phyloP scores from a whole-genome alignment of 441 rosid species.

The Sinapis alba region DNA sequence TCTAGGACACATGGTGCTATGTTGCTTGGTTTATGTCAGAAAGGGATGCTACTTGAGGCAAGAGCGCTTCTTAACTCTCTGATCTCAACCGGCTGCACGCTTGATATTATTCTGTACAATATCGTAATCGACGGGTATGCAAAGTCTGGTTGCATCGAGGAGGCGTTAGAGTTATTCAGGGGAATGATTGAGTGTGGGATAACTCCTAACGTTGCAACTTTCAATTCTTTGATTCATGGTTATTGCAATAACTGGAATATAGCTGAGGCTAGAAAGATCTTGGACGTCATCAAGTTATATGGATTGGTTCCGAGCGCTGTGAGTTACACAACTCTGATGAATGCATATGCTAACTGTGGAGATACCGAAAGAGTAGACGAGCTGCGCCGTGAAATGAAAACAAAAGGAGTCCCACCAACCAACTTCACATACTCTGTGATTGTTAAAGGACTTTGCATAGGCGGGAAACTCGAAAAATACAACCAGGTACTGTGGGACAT shows the following conservation, averaged over 20 bases:
- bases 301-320: conserved; percentile 64
- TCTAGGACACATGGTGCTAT: conserved; percentile 51
- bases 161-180: conserved; percentile 54
- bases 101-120: conserved; percentile 60
- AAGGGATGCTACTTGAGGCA: conserved; percentile 58
- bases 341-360: conserved; percentile 63
- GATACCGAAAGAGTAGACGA: conserved; percentile 41
- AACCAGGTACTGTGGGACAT: conserved; percentile 53
- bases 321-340: conserved; percentile 76
- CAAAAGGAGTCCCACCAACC: conserved; percentile 47
- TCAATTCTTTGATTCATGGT: conserved; percentile 74
- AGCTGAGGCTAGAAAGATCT: conserved; percentile 53
- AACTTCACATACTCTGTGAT: conserved; percentile 69
- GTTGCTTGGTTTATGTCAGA: conserved; percentile 58
- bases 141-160: conserved; percentile 50
- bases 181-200: conserved; percentile 48
- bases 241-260: conserved; percentile 56
- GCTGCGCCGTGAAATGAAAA: conserved; percentile 57
- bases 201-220: conserved; percentile 64
- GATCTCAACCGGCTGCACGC: conserved; percentile 38
- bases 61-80: conserved; percentile 58
- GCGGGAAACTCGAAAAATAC: conserved; percentile 54
- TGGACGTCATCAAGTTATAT: conserved; percentile 51
- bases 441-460: conserved; percentile 69
- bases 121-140: conserved; percentile 70